phyloP scores from a whole-genome alignment of 257 asterid genomes.

The Eustoma russellianum region DNA sequence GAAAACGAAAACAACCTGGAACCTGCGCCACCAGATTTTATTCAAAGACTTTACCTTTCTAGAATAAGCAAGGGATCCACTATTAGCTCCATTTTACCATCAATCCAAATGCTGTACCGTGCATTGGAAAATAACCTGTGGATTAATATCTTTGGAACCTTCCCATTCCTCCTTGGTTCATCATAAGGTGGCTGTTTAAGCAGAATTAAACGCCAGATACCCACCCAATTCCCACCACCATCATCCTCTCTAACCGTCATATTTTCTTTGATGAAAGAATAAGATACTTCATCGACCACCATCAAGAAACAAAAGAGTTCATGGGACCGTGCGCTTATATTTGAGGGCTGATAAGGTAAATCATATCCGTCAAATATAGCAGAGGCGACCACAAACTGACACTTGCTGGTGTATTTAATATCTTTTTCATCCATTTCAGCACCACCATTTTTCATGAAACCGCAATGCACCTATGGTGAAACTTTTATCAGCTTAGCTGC shows the following conservation, averaged over 20 bases:
- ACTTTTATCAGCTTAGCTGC: not conserved
- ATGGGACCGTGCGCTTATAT: constrained; percentile 62
- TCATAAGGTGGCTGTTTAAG: constrained; percentile 90
- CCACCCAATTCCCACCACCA: constrained; percentile 85
- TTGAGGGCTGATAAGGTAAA: constrained; percentile 83
- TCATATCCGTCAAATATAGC: constrained; percentile 98
- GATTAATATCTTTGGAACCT: constrained; percentile 94
- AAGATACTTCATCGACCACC: constrained; percentile 93
- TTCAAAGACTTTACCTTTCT: constrained; percentile 55
- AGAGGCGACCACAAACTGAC: constrained; percentile 86
- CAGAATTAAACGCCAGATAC: constrained; percentile 83
- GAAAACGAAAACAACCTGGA: too few relatives aligned
- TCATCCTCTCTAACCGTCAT: constrained; percentile 63
- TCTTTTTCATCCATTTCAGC: constrained; percentile 76
- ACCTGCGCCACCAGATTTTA: not conserved
- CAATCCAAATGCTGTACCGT: constrained; percentile 94
- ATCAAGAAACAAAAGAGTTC: constrained; percentile 79
- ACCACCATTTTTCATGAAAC: constrained; percentile 83
- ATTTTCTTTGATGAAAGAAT: constrained; percentile 57
- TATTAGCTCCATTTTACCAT: constrained; percentile 97
- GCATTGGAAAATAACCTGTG: constrained; percentile 93
- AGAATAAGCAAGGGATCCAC: constrained; percentile 90
- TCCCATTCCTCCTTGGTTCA: constrained; percentile 98
- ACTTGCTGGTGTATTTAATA: constrained; percentile 54
- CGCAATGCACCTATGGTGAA: constrained; percentile 80